Conservation (phyloP, 495 filamentous ascomycete genomes). For the Parachaetomium inaequale region DNA sequence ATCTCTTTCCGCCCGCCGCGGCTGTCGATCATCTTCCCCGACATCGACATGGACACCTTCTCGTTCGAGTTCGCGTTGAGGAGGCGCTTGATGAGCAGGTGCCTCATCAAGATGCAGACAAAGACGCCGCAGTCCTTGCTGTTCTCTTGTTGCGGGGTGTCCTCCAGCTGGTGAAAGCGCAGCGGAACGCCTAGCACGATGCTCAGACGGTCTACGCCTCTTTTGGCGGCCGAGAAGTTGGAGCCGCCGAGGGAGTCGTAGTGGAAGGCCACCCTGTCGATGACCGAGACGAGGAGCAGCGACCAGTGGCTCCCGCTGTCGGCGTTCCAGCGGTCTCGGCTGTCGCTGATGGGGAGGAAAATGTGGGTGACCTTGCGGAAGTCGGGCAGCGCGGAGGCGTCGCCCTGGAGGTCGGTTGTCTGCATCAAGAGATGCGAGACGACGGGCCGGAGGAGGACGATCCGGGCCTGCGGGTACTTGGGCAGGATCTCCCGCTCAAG, state of each 20-base stretch:
- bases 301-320: constrained; percentile 97
- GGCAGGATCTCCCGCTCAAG: constrained; percentile 83
- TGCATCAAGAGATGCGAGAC: constrained; percentile 93
- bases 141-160: constrained; percentile 90
- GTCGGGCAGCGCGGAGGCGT: constrained; percentile 72
- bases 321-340: constrained; percentile 64
- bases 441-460: constrained; percentile 85
- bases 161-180: constrained; percentile 69
- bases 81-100: constrained; percentile 79
- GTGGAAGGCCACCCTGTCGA: constrained; percentile 91
- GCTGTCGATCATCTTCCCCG: constrained; percentile 73
- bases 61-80: constrained; percentile 68
- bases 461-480: constrained; percentile 71
- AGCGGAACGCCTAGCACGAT: constrained; percentile 63
- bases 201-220: constrained; percentile 62
- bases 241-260: constrained; percentile 84
- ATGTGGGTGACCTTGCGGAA: constrained; percentile 84
- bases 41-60: constrained; percentile 93
- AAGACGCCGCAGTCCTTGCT: constrained; percentile 92
- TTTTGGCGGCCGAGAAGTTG: constrained; percentile 68
- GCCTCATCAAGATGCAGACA: constrained; percentile 89
- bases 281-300: constrained; percentile 78
- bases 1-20: constrained; percentile 77
- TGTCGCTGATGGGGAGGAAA: constrained; percentile 96
- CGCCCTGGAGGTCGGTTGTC: constrained; percentile 67